Evolutionary conservation across 805 yeast species (phyloP).

Genomic region (Candida silvatica): DNA sequence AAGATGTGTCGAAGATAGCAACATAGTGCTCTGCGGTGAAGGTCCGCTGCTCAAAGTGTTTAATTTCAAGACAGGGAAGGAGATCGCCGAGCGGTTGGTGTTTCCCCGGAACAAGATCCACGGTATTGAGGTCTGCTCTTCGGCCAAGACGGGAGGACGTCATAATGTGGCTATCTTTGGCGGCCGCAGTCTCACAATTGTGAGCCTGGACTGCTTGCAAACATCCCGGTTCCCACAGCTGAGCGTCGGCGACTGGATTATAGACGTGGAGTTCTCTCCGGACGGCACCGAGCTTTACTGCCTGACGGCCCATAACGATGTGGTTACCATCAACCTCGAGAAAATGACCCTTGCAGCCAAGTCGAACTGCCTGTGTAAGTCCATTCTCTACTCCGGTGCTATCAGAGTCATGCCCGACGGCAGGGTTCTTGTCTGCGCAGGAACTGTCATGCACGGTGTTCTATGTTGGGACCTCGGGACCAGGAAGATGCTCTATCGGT

Average conservation of each 20-base stretch:
- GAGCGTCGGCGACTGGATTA: slow-evolving; percentile 74
- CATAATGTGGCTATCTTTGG: slow-evolving; percentile 45
- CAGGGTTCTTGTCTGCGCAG: slow-evolving; percentile 62
- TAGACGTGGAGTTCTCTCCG: slow-evolving; percentile 43
- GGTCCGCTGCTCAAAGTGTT: slow-evolving; percentile 62
- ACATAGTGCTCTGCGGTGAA: slow-evolving; percentile 48
- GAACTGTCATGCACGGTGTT: slow-evolving; percentile 89
- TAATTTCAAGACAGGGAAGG: slow-evolving; percentile 27
- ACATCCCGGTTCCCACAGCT: slow-evolving; percentile 28
- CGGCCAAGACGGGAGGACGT: slow-evolving; percentile 20
- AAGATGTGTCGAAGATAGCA: slow-evolving; percentile 26
- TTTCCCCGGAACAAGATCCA: slow-evolving; percentile 78
- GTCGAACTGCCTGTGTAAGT: slow-evolving; percentile 54
- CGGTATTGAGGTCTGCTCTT: slow-evolving; percentile 40
- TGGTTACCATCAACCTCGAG: slow-evolving; percentile 29
- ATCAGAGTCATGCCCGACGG: slow-evolving; percentile 36
- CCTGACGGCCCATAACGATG: slow-evolving; percentile 74
- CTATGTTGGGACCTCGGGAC: slow-evolving; percentile 60
- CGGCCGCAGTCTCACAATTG: slow-evolving; percentile 54
- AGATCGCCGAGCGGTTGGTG: slow-evolving; percentile 33
- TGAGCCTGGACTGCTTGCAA: slow-evolving; percentile 23
- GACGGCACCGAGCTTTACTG: slow-evolving; percentile 34
- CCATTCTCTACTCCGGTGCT: slow-evolving; percentile 83
- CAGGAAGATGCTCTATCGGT: slow-evolving; percentile 36
- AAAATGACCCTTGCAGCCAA: slow-evolving; percentile 21